Base-by-base conservation (phyloP, 2,329 filamentous ascomycete genomes). In the Aureobasidium sp. region DNA sequence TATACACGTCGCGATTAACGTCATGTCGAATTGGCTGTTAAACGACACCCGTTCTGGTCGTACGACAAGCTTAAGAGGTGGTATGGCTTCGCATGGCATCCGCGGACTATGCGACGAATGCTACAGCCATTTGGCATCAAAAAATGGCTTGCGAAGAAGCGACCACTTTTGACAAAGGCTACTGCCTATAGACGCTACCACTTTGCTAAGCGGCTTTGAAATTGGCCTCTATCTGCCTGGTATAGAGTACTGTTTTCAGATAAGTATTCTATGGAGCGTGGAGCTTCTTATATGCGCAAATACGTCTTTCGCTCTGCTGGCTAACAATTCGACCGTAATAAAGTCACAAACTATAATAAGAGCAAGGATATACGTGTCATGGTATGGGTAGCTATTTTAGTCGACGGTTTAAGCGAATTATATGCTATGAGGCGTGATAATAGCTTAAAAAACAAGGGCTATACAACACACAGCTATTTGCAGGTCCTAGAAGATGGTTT, bases 341-440 rank as follows among this genome's bases (percentile, higher is more conserved):
- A 44, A 21, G 39, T 55, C 6, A 42, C 27, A 8, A 55, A 30
- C 36, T 55, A 44, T 30, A 41, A 42, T 30, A 55, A 55, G 36
- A 30, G 39, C 36, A 55, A 55, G 32, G 29, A 55, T 42, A 55
- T 55, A 41, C 36, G 51, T n/a, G 51, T 55, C 32, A 44, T 55
- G 25, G 39, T 55, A 41, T 55, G 21, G 32, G 16, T 13, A 55
- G 51, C 29, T 21, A 21, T 21, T 21, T 21, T 21, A 21, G 21
- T 21, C 21, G 21, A 21, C 21, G 21, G 21, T 21, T 41, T 42
- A 42, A 55, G 51, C 51, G 36, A 55, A 14, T 21, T 55, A 3
- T 21, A 29, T 55, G 25, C 16, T 55, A 29, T 55, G 27, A 42
- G 51, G 25, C 51, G 54, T 14, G 14, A 59, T 36, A 48, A 14